Percentiles rank a stretch among this genome's conserved stretches.
phyloP scores from a whole-genome alignment of 2,329 filamentous ascomycete species.

The Exophiala dermatitidis region DNA sequence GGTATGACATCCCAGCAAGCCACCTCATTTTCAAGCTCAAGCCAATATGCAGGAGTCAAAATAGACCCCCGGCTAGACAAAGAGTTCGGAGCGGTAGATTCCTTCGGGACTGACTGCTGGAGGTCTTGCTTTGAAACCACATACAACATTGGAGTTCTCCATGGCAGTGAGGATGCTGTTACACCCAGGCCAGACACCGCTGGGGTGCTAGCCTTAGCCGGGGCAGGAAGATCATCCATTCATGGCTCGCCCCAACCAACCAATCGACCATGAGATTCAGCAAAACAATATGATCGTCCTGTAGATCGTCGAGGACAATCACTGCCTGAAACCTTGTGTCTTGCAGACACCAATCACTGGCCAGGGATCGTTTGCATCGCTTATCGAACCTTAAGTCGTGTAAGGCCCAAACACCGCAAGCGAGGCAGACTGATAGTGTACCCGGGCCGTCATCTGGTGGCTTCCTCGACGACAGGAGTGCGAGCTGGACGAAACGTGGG shows the following conservation, averaged over 20 bases:
- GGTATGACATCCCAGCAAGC: background rate
- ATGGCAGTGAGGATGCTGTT: no score
- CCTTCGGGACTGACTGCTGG: background rate
- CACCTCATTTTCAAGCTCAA: background rate
- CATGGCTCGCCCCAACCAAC: background rate
- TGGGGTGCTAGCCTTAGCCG: no score
- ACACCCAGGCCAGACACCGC: no score
- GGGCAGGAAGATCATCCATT: no score
- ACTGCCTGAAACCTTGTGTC: background rate
- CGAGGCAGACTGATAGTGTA: no score
- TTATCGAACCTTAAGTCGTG: background rate
- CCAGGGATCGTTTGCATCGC: background rate
- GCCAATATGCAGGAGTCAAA: background rate
- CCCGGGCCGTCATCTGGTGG: no score
- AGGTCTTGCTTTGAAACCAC: no score
- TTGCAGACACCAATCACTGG: background rate
- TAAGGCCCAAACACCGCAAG: no score
- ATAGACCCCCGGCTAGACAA: background rate
- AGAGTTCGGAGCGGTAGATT: background rate
- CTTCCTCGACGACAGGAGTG: no score
- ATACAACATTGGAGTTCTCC: no score
- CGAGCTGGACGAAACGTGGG: no score
- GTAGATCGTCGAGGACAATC: constrained; percentile 5
- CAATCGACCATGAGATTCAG: background rate
- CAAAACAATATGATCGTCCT: background rate